Evolutionary conservation across 805 yeast species (phyloP), one percentile per base, ranked within the genome.

Genomic region (Wickerhamomyces subpelliculosus): DNA sequence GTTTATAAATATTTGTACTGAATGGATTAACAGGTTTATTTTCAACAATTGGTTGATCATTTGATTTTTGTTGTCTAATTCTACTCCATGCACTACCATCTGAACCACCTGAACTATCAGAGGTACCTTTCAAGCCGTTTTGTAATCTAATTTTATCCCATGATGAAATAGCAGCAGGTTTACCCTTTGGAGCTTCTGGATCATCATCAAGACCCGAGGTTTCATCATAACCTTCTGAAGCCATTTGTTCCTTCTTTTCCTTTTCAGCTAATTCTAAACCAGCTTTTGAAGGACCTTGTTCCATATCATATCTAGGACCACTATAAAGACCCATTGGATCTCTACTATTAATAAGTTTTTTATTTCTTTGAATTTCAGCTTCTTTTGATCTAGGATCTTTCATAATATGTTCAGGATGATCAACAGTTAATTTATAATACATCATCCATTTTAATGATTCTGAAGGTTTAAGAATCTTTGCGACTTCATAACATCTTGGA

Each of bases 311-410:
- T 27, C 49, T 46, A 14, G 57, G 60, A 2, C 65, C 64, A n/a
- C 60, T 47, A 37, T 65, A 61, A 9, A 66, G 44, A 0, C 65
- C 65, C 37, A 67, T 19, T 1, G 66, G 65, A 39, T 64, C 68
- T 36, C 64, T 62, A 23, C 62, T 62, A 23, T 62, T 52, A 31
- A 61, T 48, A n/a, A 61, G 45, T 2, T 43, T 40, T 36, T 52
- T 52, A 30, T 42, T 40, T 34, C 54, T 44, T 25, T 43, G 44
- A 9, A 45, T 46, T 4, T 52, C 61, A 11, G 61, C 55, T 25
- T 65, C 54, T 45, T 58, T 47, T 0, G 51, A 49, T 48, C 68
- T 60, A 6, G 88, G 88, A 49, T 80, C 81, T 38, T 71, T 72
- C 46, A 80, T 57, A 27, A 72, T 62, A 35, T 65, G 65, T 17